Percentiles rank a stretch among this genome's conserved stretches.
These are phyloP conservation scores for Ambrosia hybrid DNA, from an alignment of 140 eudicot species.

Conservation along the genomic window DNA sequence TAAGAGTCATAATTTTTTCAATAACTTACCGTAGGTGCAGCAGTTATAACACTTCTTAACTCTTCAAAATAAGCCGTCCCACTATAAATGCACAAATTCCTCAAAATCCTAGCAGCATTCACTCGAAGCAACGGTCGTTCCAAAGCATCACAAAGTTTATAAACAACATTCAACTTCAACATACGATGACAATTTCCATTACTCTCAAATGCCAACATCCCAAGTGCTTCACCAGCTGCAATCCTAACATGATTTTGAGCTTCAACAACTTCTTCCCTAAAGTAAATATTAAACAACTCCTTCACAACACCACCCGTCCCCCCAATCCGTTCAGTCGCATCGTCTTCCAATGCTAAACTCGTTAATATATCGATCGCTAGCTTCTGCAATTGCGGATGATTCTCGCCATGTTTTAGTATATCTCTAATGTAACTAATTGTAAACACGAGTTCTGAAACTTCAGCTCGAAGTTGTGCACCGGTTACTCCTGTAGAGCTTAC, in stretches of 20 bases:
- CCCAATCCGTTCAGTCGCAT: conserved; percentile 81
- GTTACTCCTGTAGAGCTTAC: conserved; percentile 69
- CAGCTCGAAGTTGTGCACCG: conserved; percentile 71
- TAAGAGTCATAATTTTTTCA: too few relatives aligned
- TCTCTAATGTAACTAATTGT: conserved; percentile 77
- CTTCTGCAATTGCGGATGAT: conserved; percentile 55
- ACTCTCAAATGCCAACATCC: conserved; percentile 81
- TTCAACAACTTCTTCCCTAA: conserved; percentile 37
- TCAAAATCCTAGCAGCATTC: conserved; percentile 63
- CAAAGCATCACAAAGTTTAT: conserved; percentile 49
- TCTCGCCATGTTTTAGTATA: conserved; percentile 59
- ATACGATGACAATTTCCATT: conserved; percentile 51
- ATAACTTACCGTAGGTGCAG: conserved; percentile 65
- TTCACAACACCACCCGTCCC: conserved; percentile 73
- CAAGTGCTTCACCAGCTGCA: conserved; percentile 85
- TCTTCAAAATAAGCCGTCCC: conserved; percentile 48
- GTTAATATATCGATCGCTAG: conserved; percentile 75
- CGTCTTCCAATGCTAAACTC: conserved; percentile 70
- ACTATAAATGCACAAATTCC: conserved; percentile 65
- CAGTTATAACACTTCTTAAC: conserved; percentile 43
- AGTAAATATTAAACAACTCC: conserved; percentile 61
- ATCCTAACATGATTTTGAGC: conserved; percentile 40
- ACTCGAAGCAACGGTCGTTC: conserved; percentile 53
- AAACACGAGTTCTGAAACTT: conserved; percentile 72
- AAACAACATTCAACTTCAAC: conserved; percentile 40